These are phyloP conservation scores for Medicago lupulina DNA, from an alignment of 306 rosid genomes.

Conservation along the genomic window DNA sequence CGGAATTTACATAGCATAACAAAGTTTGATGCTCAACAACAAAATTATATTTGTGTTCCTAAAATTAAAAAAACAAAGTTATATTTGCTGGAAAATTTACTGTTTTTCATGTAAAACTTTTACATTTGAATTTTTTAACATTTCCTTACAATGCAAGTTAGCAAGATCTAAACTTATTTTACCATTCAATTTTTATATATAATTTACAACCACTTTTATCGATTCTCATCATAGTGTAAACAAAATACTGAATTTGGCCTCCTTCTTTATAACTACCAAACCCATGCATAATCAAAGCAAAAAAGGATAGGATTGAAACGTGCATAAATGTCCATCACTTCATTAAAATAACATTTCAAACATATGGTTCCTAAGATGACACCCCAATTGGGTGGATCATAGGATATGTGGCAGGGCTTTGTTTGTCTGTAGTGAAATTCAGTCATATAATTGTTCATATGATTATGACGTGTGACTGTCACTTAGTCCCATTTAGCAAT, in stretches of 20 bases:
- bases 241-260: too few relatives aligned
- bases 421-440: constrained; percentile 31
- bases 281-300: too few relatives aligned
- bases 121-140: too few relatives aligned
- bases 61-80: neutral
- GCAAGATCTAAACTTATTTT: too few relatives aligned
- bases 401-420: constrained; percentile 2
- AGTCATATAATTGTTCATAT: constrained; percentile 8
- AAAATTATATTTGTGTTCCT: neutral
- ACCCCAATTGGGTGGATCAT: constrained; percentile 7
- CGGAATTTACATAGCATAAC: neutral
- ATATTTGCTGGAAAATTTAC: too few relatives aligned
- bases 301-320: neutral
- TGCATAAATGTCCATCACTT: neutral
- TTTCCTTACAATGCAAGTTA: too few relatives aligned
- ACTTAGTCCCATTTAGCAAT: neutral
- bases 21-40: neutral
- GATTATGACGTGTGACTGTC: constrained; percentile 8
- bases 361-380: constrained; percentile 33
- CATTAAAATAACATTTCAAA: constrained; percentile 8
- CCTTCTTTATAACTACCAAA: too few relatives aligned
- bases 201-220: too few relatives aligned
- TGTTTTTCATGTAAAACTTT: too few relatives aligned
- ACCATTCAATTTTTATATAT: too few relatives aligned
- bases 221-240: too few relatives aligned